These are phyloP conservation scores for Gyrodon lividus DNA, from an alignment of 768 basidiomycete genomes.

Conservation along the genomic window DNA sequence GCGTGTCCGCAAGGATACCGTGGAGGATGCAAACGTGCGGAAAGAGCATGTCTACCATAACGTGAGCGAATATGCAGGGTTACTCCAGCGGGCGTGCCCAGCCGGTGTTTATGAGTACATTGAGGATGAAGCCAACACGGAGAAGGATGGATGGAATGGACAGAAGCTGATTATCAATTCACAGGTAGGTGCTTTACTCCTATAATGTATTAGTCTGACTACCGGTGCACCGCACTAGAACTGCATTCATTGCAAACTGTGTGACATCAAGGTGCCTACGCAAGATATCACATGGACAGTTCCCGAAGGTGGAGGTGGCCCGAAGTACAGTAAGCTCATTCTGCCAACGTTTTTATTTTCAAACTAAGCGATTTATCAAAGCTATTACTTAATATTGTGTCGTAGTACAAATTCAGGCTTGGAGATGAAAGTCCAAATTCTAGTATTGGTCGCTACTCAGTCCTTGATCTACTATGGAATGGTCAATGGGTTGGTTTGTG, in stretches of 20 bases:
- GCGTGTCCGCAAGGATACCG: constrained; percentile 48
- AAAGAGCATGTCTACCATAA: constrained; percentile 74
- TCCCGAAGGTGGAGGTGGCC: constrained; percentile 95
- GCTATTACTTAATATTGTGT: constrained; percentile 18
- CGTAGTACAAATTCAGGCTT: too few relatives aligned
- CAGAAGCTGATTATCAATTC: constrained; percentile 95
- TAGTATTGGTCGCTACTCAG: too few relatives aligned
- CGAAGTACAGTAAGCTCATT: constrained; percentile 75
- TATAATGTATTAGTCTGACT: not conserved
- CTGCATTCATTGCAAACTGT: constrained; percentile 92
- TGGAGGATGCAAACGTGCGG: constrained; percentile 45
- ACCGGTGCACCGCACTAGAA: constrained; percentile 48
- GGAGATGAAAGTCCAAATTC: too few relatives aligned
- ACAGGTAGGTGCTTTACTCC: constrained; percentile 54
- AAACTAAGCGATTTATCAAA: not conserved
- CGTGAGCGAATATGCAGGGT: constrained; percentile 76
- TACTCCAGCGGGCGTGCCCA: constrained; percentile 89
- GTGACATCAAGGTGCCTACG: constrained; percentile 94
- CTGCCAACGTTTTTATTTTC: not conserved
- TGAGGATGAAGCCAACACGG: constrained; percentile 54
- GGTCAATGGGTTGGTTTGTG: too few relatives aligned
- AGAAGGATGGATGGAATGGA: constrained; percentile 64
- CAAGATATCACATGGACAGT: constrained; percentile 98
- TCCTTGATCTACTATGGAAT: too few relatives aligned
- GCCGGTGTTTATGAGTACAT: constrained; percentile 98